Evolutionary conservation across 2,329 filamentous ascomycete species (phyloP), one percentile per base, ranked within the genome.

Genomic region (Pseudogymnoascus sp.): DNA sequence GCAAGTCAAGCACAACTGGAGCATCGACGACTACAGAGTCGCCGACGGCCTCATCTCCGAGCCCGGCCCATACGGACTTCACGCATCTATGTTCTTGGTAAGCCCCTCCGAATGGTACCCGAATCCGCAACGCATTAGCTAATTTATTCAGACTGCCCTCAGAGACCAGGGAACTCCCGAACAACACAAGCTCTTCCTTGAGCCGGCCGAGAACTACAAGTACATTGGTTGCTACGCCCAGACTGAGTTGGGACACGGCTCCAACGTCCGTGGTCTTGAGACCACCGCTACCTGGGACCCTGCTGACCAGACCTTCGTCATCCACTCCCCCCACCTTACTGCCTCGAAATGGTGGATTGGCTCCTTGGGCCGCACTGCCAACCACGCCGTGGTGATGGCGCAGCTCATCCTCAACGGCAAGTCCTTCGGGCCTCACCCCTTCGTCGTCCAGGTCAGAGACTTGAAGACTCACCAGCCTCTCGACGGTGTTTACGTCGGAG

Each of bases 301-400:
- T 0, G 77, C 85, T 4, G 86, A 90, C 73, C 87, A 89, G 78
- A 89, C 85, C 2, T 92, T 92, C 68, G 86, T 79, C 12, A 79
- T 92, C 36, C 85, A 92, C 73, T 90, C 87, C 0, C 89, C 89
- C 8, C 79, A 84, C 64, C 78, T 92, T 61, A 92, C 89, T 1
- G 83, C 88, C 0, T 87, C 86, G 35, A 93, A 93, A 71, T 93
- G 88, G 88, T 92, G 89, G 89, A 91, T 91, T 67, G 89, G 89
- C 1, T 89, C 87, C 9, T 79, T 92, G 3, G 89, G 89, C 59
- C 81, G 87, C 67, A 86, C 86, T 2, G 89, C 89, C 47, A 92
- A 90, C 71, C 81, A 90, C 69, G 89, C 89, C 1, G 84, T 90
- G 2, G 87, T 92, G 3, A 90, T 92, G 80, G 89, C 89, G 0